These are phyloP conservation scores for Globisporangium nodosum DNA, from an alignment of 352 stramenopile genomes.

Conservation along the genomic window DNA sequence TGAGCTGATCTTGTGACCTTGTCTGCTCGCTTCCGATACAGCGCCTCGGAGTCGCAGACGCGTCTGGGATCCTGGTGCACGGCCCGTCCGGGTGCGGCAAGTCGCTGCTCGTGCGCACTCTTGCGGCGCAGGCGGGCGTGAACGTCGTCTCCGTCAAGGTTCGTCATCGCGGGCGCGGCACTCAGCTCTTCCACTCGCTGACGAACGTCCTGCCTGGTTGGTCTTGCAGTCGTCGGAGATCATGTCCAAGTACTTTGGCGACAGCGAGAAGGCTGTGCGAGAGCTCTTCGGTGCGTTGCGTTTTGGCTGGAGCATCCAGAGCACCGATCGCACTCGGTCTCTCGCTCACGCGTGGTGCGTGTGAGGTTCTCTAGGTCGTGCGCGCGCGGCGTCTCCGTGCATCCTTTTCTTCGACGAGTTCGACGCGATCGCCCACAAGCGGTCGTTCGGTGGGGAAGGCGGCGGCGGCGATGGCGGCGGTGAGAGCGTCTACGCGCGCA, in stretches of 20 bases:
- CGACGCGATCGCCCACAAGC: constrained; percentile 76
- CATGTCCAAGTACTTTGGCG: constrained; percentile 85
- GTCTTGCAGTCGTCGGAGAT: constrained; percentile 63
- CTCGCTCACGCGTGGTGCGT: neutral
- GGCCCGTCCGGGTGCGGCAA: constrained; percentile 81
- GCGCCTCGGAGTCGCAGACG: constrained; percentile 57
- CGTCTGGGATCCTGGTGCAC: constrained; percentile 72
- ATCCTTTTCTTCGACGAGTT: constrained; percentile 86
- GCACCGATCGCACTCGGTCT: neutral
- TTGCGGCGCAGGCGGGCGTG: constrained; percentile 53
- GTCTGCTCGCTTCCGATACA: constrained; percentile 11
- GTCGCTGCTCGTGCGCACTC: constrained; percentile 60
- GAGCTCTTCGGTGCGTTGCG: constrained; percentile 61
- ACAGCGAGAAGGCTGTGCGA: constrained; percentile 79
- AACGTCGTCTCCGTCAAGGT: constrained; percentile 86
- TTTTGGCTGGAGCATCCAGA: neutral
- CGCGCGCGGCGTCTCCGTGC: constrained; percentile 62
- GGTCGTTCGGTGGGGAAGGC: constrained; percentile 37
- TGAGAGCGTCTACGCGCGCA: constrained; percentile 67
- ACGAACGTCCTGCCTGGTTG: neutral
- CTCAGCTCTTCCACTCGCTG: neutral
- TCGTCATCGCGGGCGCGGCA: neutral
- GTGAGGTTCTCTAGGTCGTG: constrained; percentile 33
- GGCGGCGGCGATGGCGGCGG: constrained; percentile 29
- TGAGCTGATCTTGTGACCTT: neutral